A percentile compares a stretch with the other conserved stretches of the same genome.
These are phyloP conservation scores for Geopyxis carbonaria DNA, from an alignment of 495 filamentous ascomycete species.

Conservation along the genomic window DNA sequence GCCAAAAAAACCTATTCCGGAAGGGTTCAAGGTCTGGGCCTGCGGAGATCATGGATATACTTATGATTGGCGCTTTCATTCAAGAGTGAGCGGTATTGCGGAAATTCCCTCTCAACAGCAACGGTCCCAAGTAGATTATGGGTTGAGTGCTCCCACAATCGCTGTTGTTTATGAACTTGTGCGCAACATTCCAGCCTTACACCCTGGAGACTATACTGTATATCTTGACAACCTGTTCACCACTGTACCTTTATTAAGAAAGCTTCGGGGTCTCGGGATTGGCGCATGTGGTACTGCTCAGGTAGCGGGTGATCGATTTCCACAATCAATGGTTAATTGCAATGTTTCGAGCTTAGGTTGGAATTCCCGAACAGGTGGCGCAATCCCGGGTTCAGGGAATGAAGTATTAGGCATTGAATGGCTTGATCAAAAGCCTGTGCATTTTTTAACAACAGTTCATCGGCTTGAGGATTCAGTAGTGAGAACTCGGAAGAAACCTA, in stretches of 20 bases:
- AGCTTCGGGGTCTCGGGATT: not conserved
- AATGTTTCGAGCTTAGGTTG: not conserved
- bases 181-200: not conserved
- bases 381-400: not conserved
- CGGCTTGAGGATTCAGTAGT: not conserved
- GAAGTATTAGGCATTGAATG: conserved; percentile 1
- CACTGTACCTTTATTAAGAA: not conserved
- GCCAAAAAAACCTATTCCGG: no score
- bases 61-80: not conserved
- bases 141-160: not conserved
- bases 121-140: no score
- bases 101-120: not conserved
- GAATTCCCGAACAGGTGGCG: not conserved
- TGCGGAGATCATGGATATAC: not conserved
- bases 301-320: not conserved
- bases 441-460: not conserved
- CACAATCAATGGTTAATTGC: not conserved
- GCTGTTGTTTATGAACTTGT: not conserved
- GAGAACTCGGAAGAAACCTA: not conserved
- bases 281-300: not conserved
- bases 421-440: not conserved
- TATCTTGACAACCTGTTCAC: conserved; percentile 5
- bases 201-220: not conserved
- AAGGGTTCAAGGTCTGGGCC: conserved; percentile 4
- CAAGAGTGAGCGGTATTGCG: not conserved